phyloP scores from a whole-genome alignment of 768 basidiomycete species.

The button mushroom (Agaricus bisporus) region DNA sequence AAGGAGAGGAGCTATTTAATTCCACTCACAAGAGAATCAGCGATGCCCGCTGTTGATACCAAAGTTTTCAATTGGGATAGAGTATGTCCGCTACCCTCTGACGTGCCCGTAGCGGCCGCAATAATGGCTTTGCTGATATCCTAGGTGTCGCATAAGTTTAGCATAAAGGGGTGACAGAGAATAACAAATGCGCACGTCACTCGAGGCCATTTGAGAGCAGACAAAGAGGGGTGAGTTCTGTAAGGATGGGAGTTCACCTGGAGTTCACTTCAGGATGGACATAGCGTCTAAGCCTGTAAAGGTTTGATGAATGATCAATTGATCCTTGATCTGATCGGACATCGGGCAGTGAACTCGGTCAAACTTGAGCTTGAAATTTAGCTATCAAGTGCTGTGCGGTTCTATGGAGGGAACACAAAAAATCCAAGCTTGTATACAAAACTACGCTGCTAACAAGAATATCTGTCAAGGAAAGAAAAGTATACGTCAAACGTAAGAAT shows the following conservation, averaged over 20 bases:
- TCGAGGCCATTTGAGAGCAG: background rate
- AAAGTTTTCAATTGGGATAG: slow-evolving; percentile 1
- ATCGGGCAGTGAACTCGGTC: background rate
- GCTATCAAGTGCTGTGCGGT: no score
- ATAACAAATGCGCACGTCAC: background rate
- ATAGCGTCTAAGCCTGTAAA: no score
- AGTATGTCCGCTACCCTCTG: background rate
- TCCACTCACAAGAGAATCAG: slow-evolving; percentile 7
- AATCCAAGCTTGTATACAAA: no score
- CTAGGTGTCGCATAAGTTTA: background rate
- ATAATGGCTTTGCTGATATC: slow-evolving; percentile 1
- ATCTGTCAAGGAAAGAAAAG: no score
- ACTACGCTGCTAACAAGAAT: no score
- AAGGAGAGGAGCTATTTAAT: background rate
- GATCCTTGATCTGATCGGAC: background rate
- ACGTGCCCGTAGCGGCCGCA: background rate
- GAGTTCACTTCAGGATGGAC: no score
- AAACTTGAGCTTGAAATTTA: no score
- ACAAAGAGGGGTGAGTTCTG: background rate
- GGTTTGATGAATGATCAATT: background rate
- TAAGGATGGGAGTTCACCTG: no score
- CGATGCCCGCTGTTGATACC: background rate
- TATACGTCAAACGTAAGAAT: no score
- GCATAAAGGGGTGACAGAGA: background rate
- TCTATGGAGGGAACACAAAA: no score